Conservation (phyloP, 163 green algal species). For the Chlamydomonas reinhardtii region DNA sequence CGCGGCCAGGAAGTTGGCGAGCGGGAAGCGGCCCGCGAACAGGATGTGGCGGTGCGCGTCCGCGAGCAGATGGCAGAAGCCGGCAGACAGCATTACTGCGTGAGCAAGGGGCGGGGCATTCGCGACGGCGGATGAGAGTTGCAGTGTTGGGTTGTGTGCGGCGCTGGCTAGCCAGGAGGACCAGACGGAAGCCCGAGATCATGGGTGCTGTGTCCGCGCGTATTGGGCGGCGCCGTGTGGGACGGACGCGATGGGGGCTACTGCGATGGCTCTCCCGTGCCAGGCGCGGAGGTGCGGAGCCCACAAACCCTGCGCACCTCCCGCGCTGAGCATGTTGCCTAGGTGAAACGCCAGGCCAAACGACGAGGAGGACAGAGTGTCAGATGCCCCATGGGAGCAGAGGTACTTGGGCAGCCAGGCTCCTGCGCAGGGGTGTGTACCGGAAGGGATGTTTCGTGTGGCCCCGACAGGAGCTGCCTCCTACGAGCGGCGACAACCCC, state of each 20-base stretch:
- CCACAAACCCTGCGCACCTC: conserved; percentile 51
- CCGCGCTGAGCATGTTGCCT: conserved; percentile 73
- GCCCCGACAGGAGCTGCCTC: too few species aligned
- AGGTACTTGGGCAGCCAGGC: conserved; percentile 65
- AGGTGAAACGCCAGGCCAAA: conserved; percentile 69
- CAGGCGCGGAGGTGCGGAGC: too few species aligned
- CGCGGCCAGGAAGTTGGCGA: conserved; percentile 82
- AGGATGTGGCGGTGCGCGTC: conserved; percentile 73
- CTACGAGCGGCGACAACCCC: too few species aligned
- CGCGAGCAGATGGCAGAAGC: conserved; percentile 87
- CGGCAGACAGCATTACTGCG: conserved; percentile 85
- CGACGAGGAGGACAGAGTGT: too few species aligned
- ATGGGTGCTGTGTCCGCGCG: not conserved
- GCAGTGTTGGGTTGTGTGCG: not conserved
- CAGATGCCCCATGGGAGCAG: not conserved
- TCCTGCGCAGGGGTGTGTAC: conserved; percentile 44
- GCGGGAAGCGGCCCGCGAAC: conserved; percentile 72
- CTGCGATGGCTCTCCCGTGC: too few species aligned
- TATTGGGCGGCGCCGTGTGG: too few species aligned
- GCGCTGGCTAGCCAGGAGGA: too few species aligned
- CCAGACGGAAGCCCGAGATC: not conserved
- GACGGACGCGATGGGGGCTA: too few species aligned
- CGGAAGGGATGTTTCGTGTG: too few species aligned
- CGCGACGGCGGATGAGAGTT: not conserved
- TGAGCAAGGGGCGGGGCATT: too few species aligned